These are phyloP conservation scores for Neonothopanus nambi DNA, from an alignment of 1,284 basidiomycete genomes.

Conservation along the genomic window DNA sequence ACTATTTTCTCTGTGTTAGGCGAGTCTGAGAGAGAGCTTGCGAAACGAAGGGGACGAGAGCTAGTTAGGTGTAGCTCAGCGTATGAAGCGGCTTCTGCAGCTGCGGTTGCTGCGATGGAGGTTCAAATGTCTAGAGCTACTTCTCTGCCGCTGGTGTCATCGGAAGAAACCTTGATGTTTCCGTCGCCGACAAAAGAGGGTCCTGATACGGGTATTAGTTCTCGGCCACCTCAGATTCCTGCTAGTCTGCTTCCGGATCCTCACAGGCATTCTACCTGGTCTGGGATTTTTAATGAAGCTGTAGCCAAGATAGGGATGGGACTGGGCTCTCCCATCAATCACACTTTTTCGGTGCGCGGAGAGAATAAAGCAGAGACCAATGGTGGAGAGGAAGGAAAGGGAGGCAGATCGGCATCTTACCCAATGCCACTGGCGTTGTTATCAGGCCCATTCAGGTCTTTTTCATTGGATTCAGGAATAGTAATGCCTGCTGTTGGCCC, in stretches of 20 bases:
- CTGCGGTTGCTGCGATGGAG: constrained; percentile 7
- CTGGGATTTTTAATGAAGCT: neutral
- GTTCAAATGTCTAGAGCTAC: neutral
- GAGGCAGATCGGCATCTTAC: neutral
- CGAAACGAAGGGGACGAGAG: neutral
- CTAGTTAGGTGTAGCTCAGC: neutral
- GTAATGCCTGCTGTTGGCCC: no score
- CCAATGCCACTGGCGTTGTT: constrained; percentile 1
- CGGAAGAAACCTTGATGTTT: neutral
- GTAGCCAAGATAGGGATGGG: neutral
- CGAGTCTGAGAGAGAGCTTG: no score
- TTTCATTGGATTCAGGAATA: no score
- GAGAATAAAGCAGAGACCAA: neutral
- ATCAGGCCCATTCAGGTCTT: neutral
- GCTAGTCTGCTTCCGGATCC: constrained; percentile 4
- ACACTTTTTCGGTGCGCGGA: neutral
- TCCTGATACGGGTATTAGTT: neutral
- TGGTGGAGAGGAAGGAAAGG: neutral
- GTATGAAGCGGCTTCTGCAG: constrained; percentile 6
- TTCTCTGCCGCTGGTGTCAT: neutral
- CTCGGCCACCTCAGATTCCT: neutral
- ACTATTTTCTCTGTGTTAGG: no score
- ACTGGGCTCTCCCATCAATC: neutral
- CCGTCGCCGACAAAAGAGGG: neutral
- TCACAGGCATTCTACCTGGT: neutral